A percentile compares a stretch with the other conserved stretches of the same genome.
Evolutionary conservation across 2,329 filamentous ascomycete species (phyloP).

Genomic region (Neopestalotiopsis rosae): DNA sequence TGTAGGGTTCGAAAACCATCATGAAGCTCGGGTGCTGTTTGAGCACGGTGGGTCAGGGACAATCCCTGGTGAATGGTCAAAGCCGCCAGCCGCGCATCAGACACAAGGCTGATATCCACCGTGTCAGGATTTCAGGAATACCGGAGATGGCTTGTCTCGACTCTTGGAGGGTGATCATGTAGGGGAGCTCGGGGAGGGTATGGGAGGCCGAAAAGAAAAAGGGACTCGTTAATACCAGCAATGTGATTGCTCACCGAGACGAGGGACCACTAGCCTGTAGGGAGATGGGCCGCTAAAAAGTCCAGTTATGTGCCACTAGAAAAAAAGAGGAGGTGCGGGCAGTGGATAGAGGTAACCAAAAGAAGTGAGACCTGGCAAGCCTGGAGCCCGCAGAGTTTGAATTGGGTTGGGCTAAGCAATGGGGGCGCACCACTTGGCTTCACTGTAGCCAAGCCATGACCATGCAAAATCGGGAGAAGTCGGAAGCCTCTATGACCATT

Average conservation of each 20-base stretch:
- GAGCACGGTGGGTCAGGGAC: constrained; percentile 14
- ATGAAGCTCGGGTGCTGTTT: constrained; percentile 16
- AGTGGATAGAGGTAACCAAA: not conserved
- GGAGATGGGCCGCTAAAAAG: not conserved
- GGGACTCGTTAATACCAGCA: not conserved
- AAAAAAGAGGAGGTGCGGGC: not conserved
- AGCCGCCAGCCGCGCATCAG: constrained; percentile 2
- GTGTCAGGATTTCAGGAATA: constrained; percentile 10
- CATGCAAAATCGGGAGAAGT: constrained; percentile 13
- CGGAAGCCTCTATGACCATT: constrained; percentile 7
- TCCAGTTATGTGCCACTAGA: not conserved
- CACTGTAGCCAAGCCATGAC: not conserved
- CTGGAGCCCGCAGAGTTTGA: not conserved
- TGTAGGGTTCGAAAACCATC: constrained; percentile 8
- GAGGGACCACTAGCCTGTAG: not conserved
- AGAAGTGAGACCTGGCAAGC: not conserved
- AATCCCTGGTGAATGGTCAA: not conserved
- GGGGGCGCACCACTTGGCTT: not conserved
- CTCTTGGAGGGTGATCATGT: not conserved
- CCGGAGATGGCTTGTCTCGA: constrained; percentile 13
- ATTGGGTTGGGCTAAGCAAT: constrained; percentile 9
- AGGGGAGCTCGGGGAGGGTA: not conserved
- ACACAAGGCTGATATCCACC: constrained; percentile 8
- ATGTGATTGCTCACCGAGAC: not conserved
- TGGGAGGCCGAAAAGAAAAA: not conserved